phyloP scores from a whole-genome alignment of 768 basidiomycete species.

The Mycena vitilis region DNA sequence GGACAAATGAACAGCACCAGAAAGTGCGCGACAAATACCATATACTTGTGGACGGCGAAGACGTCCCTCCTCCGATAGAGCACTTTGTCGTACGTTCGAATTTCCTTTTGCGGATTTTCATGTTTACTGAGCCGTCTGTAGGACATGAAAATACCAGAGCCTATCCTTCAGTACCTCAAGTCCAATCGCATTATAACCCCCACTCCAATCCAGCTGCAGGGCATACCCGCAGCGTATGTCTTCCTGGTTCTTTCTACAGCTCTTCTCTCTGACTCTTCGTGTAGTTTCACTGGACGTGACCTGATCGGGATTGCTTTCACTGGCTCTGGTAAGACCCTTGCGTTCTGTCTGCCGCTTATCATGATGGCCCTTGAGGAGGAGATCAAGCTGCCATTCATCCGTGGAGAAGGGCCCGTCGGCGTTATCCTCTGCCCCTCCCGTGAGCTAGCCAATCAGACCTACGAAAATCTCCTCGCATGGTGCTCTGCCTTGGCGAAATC shows the following conservation, averaged over 20 bases:
- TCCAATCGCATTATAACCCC: conserved; percentile 87
- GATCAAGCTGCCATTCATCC: conserved; percentile 85
- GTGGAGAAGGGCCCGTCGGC: conserved; percentile 97
- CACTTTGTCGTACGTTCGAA: conserved; percentile 73
- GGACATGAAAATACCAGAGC: conserved; percentile 99
- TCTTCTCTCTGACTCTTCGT: conserved; percentile 34
- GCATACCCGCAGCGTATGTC: conserved; percentile 92
- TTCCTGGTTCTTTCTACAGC: not conserved
- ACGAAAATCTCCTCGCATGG: conserved; percentile 93
- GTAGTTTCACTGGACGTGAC: conserved; percentile 93
- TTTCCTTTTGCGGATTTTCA: not conserved
- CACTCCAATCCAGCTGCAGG: conserved; percentile 97
- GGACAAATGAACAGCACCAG: conserved; percentile 75
- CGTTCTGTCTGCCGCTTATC: conserved; percentile 96
- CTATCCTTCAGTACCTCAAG: conserved; percentile 85
- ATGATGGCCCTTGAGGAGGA: conserved; percentile 98
- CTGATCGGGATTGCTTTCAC: conserved; percentile 99
- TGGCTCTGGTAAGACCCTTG: conserved; percentile 98
- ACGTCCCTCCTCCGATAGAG: conserved; percentile 93
- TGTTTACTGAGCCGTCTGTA: conserved; percentile 43
- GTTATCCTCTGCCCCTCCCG: conserved; percentile 96
- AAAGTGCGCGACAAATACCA: conserved; percentile 90
- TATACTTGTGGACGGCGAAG: conserved; percentile 94
- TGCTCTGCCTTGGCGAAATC: conserved; percentile 83
- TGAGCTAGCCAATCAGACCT: conserved; percentile 96